Evolutionary conservation across 2,329 filamentous ascomycete genomes (phyloP).

Genomic region (Aspergillus tamarii): DNA sequence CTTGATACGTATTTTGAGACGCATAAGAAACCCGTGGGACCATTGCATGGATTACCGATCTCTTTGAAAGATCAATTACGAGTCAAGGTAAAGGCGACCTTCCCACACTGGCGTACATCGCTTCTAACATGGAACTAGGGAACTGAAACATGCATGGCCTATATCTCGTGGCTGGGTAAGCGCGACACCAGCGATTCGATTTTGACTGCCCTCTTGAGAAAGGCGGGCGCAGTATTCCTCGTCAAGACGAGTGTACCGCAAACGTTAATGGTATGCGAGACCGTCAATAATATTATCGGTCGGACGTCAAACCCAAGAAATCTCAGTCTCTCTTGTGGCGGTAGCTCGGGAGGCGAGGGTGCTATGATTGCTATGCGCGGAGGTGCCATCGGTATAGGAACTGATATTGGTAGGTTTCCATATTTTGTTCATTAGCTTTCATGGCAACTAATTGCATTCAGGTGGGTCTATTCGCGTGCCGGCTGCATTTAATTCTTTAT

Average conservation of each 20-base stretch:
- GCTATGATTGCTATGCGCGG: constrained; percentile 36
- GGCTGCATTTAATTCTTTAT: constrained; percentile 1
- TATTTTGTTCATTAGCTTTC: accelerated
- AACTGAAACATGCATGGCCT: neutral
- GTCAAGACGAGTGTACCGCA: constrained; percentile 32
- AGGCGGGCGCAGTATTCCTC: constrained; percentile 26
- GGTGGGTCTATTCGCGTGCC: constrained; percentile 8
- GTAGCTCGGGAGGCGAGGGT: constrained; percentile 33
- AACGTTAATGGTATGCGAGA: constrained; percentile 28
- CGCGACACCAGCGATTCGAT: constrained; percentile 10
- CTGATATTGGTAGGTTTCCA: constrained; percentile 30
- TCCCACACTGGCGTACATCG: no score
- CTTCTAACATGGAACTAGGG: neutral
- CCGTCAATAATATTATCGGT: constrained; percentile 26
- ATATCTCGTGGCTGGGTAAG: neutral
- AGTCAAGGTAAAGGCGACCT: neutral
- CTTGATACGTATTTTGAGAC: neutral
- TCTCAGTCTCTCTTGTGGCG: constrained; percentile 21
- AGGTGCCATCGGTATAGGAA: constrained; percentile 32
- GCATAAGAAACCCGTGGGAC: neutral
- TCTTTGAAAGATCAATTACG: constrained; percentile 4
- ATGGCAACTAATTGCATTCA: neutral
- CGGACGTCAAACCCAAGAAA: constrained; percentile 25
- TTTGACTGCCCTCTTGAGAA: constrained; percentile 17
- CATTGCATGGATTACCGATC: constrained; percentile 3